A percentile compares a stretch with the other conserved stretches of the same genome.
Conservation (phyloP, 139 green algal genomes). For the Eudorina sp. region DNA sequence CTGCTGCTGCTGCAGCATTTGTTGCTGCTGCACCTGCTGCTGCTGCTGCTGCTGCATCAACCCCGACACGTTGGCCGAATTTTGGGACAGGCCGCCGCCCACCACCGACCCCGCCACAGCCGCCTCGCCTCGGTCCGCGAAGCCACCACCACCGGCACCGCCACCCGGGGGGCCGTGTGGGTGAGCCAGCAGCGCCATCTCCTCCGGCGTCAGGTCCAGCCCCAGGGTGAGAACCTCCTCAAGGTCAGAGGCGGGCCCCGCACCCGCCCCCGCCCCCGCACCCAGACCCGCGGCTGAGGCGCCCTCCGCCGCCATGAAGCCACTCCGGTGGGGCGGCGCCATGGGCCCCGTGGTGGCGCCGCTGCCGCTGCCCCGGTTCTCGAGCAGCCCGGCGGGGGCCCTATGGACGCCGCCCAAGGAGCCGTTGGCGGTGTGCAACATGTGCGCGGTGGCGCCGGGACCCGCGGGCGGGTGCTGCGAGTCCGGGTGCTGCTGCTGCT, state of each 20-base stretch:
- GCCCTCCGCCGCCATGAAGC: background rate
- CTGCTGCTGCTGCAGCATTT: conserved; percentile 7
- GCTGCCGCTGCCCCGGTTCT: too few relatives aligned
- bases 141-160: background rate
- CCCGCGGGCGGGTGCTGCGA: too few relatives aligned
- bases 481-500: background rate
- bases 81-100: too few relatives aligned
- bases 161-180: background rate
- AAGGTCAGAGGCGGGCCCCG: background rate
- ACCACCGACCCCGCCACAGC: too few relatives aligned
- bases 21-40: background rate
- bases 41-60: background rate
- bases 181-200: background rate
- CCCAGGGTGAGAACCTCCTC: conserved; percentile 23
- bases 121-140: too few relatives aligned
- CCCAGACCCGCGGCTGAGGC: background rate
- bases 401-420: too few relatives aligned
- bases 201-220: conserved; percentile 32
- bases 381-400: too few relatives aligned
- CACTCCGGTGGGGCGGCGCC: too few relatives aligned
- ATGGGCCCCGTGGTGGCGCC: too few relatives aligned
- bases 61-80: too few relatives aligned
- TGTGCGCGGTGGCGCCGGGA: too few relatives aligned
- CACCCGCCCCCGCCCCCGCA: background rate
- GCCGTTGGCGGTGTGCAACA: too few relatives aligned